Conservation (phyloP, 2,329 filamentous ascomycete genomes). For the Akanthomyces uredinophilus region DNA sequence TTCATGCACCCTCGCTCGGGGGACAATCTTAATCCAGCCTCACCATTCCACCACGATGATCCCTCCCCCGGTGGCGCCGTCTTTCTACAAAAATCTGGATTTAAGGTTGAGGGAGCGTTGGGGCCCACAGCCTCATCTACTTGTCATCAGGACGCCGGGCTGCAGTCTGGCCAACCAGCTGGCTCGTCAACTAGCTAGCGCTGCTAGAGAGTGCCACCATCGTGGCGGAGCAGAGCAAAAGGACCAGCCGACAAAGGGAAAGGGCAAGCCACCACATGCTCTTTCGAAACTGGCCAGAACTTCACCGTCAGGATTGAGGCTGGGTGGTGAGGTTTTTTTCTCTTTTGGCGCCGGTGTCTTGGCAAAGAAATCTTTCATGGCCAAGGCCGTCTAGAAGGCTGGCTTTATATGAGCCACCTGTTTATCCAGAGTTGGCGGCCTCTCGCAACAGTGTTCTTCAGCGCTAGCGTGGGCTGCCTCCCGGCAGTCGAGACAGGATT, state of each 20-base stretch:
- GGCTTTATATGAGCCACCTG: slow-evolving; percentile 2
- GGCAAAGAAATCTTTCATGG: not conserved
- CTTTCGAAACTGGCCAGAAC: not conserved
- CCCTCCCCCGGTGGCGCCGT: not conserved
- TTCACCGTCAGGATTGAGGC: not conserved
- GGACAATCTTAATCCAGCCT: not conserved
- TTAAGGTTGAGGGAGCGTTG: not conserved
- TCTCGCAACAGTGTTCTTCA: not conserved
- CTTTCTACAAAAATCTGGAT: not conserved
- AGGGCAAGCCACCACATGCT: not conserved
- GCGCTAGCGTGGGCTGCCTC: not conserved
- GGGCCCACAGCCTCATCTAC: not conserved
- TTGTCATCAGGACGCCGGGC: not conserved
- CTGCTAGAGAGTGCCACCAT: not conserved
- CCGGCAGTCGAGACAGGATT: not conserved
- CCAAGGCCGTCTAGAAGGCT: slow-evolving; percentile 1
- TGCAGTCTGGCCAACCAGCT: not conserved
- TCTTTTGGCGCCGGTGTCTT: not conserved
- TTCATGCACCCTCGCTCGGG: not conserved
- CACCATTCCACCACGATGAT: not conserved
- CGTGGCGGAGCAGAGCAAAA: slow-evolving; percentile 4
- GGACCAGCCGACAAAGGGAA: not conserved
- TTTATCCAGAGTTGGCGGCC: not conserved
- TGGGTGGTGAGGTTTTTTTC: not conserved
- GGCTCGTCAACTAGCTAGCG: not conserved